These are phyloP conservation scores for Holtermannia corniformis DNA, from an alignment of 768 basidiomycete species.

Conservation along the genomic window DNA sequence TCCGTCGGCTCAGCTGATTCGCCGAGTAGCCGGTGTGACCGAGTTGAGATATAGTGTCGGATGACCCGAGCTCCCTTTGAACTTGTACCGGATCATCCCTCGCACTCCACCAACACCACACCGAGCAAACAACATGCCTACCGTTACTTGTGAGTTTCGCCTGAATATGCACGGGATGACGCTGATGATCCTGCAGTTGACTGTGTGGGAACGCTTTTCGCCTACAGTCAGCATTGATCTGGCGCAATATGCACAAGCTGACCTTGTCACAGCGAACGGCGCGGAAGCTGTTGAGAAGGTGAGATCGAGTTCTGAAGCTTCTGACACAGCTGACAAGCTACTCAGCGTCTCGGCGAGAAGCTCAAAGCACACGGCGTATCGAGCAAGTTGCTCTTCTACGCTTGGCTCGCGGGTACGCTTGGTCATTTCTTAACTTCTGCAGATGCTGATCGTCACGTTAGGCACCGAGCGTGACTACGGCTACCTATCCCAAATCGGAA, in stretches of 20 bases:
- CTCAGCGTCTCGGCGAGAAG: slow-evolving; percentile 21
- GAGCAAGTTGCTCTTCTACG: slow-evolving; percentile 29
- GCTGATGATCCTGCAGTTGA: slow-evolving; percentile 12
- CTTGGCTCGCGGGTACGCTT: too few species aligned
- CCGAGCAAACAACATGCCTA: slow-evolving; percentile 11
- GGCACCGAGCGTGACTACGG: slow-evolving; percentile 29
- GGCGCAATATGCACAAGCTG: background rate
- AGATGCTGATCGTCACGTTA: too few species aligned
- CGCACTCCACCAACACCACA: background rate
- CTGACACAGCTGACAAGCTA: too few species aligned
- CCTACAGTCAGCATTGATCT: background rate
- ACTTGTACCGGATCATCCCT: too few species aligned
- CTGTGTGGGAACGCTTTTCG: slow-evolving; percentile 20
- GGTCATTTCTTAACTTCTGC: too few species aligned
- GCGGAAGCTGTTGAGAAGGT: slow-evolving; percentile 22
- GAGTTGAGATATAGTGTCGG: too few species aligned
- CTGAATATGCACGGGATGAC: background rate
- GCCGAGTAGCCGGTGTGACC: too few species aligned
- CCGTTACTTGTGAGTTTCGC: slow-evolving; percentile 19
- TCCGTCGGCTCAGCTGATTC: too few species aligned
- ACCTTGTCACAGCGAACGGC: slow-evolving; percentile 28
- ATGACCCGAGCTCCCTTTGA: too few species aligned
- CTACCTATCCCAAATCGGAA: slow-evolving; percentile 28
- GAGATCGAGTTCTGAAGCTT: too few species aligned
- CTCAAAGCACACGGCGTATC: slow-evolving; percentile 19